Evolutionary conservation across 2,329 filamentous ascomycete genomes (phyloP), one percentile per base, ranked within the genome.

Genomic region (Colletotrichum eleusines): DNA sequence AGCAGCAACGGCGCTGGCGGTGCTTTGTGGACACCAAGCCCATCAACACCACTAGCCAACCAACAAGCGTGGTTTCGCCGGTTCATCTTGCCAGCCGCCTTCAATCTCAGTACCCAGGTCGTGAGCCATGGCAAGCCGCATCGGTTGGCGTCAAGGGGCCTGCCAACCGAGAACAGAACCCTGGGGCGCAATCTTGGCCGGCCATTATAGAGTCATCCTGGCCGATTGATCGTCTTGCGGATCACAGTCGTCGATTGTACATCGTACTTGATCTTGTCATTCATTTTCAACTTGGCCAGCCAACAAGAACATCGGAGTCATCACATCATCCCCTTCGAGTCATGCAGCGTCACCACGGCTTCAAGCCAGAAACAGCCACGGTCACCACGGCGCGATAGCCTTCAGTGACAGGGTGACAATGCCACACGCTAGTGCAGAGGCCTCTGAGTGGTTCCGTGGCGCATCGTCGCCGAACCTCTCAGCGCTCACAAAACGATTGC

Each of bases 381-480:
- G 44, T 57, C 33, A 23, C 28, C 18, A 16, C 20, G 48, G 48
- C 54, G 55, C 46, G 55, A 38, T 28, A 57, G 50, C 33, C 53
- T 55, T 44, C n/a, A 26, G 59, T 40, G 26, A 40, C 31, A 46
- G 35, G 57, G 50, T 57, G 38, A 51, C 8, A 33, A 23, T 57
- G 26, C 31, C 44, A 40, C 31, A 26, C 38, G 14, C 23, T 26
- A 46, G 23, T 46, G 28, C 59, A 69, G 28, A 42, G 26, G 69
- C 38, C 40, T 54, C 54, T 69, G 69, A 55, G 62, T 63, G 66
- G 59, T 31, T 38, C 18, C 23, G 33, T 65, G 54, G 55, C 16
- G 59, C 33, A 7, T 38, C 18, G 40, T 60, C 59, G n/a, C 26
- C 33, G 54, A 70, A 23, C 69, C 69, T 72, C 60, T 72, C 69